Evolutionary conservation across 257 asterid genomes (phyloP), one percentile per base, ranked within the genome.

Genomic region (Solanum chiquidenum): DNA sequence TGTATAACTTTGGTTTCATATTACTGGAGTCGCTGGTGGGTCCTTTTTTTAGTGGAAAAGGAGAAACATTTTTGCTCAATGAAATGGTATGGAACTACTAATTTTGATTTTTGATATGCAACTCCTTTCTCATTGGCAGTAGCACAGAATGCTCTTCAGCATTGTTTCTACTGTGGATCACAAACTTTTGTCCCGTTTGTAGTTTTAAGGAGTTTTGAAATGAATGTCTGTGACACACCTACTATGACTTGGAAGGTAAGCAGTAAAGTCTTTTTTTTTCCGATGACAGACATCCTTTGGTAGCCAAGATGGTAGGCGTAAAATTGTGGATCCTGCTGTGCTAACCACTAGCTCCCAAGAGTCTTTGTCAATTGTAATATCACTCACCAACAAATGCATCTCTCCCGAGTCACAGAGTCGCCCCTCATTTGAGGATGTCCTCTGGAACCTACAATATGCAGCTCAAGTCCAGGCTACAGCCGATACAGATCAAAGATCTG

Each of bases 391-490:
- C 88, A 94, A 94, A 82, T 94, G 96, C 92, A 91, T 94, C 29
- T 92, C 98, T n/a, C 89, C 92, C 0, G 98, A 93, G 85, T 92
- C 96, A 25, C 90, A 93, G 18, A 86, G 87, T 42, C 94, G 95
- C 4, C 98, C 98, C 1, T 92, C 98, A 5, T 93, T 94, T 34
- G 98, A 94, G 89, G 98, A 94, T 25, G 88, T 94, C 35, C 93
- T 94, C 20, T 94, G 95, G 98, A 93, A 93, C 90, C 90, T 94
- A 90, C 95, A 93, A 88, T 93, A 93, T 84, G 98, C 98, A 16
- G 92, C 95, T 89, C 98, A 94, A 89, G 91, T 91, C 86, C 96
- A 94, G 89, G 91, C 91, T 20, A 84, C 93, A 16, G 88, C 93
- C 7, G 91, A 91, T 33, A 90, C 86, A 40, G 94, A 93, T 83